Percentiles rank a stretch among this genome's conserved stretches.
Conservation (phyloP, 805 yeast genomes). For the Candida pseudofarinosa region DNA sequence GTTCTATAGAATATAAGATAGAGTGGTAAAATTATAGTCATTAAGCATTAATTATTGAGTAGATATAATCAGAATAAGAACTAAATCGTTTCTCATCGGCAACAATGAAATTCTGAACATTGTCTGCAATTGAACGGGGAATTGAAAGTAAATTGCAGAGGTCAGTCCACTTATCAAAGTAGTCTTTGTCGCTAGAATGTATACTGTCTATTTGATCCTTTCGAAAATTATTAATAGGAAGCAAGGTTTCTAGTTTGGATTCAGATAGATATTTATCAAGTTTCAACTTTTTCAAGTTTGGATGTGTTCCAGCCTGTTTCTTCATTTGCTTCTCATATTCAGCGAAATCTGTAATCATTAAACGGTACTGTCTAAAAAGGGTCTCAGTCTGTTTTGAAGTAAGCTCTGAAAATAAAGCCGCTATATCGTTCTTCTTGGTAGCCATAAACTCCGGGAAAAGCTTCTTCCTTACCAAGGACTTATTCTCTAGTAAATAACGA, state of each 20-base stretch:
- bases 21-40: too few relatives aligned
- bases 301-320: slow-evolving; percentile 8
- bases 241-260: not conserved
- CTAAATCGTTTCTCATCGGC: slow-evolving; percentile 38
- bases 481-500: slow-evolving; percentile 24
- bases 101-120: slow-evolving; percentile 31
- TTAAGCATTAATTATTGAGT: too few relatives aligned
- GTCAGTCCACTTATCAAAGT: slow-evolving; percentile 27
- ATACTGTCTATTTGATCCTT: not conserved
- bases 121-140: slow-evolving; percentile 18
- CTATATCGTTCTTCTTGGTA: slow-evolving; percentile 7
- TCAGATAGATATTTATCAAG: slow-evolving; percentile 18
- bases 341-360: slow-evolving; percentile 24
- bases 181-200: not conserved
- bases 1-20: too few relatives aligned
- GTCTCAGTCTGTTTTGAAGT: slow-evolving; percentile 17
- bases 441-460: slow-evolving; percentile 25
- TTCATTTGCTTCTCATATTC: slow-evolving; percentile 23
- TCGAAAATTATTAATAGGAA: not conserved
- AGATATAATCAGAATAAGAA: slow-evolving; percentile 17
- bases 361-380: slow-evolving; percentile 23
- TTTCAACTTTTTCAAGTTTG: slow-evolving; percentile 28
- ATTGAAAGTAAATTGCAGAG: slow-evolving; percentile 20
- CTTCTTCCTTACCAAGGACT: slow-evolving; percentile 22
- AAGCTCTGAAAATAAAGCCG: slow-evolving; percentile 8